Conservation (phyloP, 495 filamentous ascomycete species). For the Viridothelium virens region DNA sequence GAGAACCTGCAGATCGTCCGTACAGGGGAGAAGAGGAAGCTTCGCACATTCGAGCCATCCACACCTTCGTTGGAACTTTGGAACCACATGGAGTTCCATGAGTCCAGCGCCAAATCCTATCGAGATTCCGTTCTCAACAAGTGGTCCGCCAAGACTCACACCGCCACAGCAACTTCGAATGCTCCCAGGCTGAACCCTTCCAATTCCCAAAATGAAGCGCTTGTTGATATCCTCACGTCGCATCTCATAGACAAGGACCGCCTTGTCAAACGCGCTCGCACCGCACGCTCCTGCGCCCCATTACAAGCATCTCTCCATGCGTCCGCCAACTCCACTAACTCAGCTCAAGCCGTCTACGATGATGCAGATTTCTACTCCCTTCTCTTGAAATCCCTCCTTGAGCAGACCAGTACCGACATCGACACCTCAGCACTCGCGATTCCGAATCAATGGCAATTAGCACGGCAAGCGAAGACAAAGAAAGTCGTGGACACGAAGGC, state of each 20-base stretch:
- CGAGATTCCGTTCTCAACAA: conserved; percentile 55
- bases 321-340: conserved; percentile 58
- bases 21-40: conserved; percentile 47
- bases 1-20: conserved; percentile 47
- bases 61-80: conserved; percentile 56
- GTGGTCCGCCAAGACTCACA: conserved; percentile 56
- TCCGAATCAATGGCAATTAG: conserved; percentile 47
- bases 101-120: conserved; percentile 43
- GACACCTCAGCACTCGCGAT: conserved; percentile 42
- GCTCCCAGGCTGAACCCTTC: conserved; percentile 32
- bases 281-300: conserved; percentile 66
- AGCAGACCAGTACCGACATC: conserved; percentile 63
- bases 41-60: conserved; percentile 40
- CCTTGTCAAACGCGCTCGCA: conserved; percentile 57
- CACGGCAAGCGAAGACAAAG: conserved; percentile 64
- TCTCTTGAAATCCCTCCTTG: conserved; percentile 83
- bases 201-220: conserved; percentile 37
- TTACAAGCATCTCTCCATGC: conserved; percentile 50
- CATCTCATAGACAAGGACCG: conserved; percentile 62
- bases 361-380: conserved; percentile 91
- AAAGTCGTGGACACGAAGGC: conserved; percentile 86
- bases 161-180: conserved; percentile 38
- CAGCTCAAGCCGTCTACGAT: conserved; percentile 74
- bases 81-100: conserved; percentile 62
- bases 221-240: conserved; percentile 64